Percentiles rank a stretch among this genome's conserved stretches.
These are phyloP conservation scores for Phylloporus scabripes DNA, from an alignment of 768 basidiomycete species.

Conservation along the genomic window DNA sequence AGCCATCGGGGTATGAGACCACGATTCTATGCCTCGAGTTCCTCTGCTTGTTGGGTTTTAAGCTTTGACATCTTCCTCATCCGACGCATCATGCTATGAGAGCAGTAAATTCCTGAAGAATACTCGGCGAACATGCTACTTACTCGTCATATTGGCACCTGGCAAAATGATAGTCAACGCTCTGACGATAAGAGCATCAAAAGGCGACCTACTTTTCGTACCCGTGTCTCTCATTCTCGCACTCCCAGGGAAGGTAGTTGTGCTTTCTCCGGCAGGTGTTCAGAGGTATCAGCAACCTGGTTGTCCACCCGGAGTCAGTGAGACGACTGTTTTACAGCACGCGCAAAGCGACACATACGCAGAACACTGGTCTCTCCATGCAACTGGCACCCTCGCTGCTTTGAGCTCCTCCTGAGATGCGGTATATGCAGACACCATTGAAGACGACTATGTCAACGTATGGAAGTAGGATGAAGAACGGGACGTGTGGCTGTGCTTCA, in stretches of 20 bases:
- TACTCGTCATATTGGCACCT: slow-evolving; percentile 97
- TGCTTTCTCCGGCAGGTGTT: slow-evolving; percentile 80
- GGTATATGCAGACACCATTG: slow-evolving; percentile 67
- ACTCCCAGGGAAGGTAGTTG: slow-evolving; percentile 86
- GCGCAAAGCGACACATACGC: slow-evolving; percentile 52
- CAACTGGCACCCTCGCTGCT: slow-evolving; percentile 65
- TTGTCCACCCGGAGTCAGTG: not conserved
- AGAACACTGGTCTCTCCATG: slow-evolving; percentile 88
- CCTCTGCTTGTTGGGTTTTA: slow-evolving; percentile 46
- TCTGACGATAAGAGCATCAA: not conserved
- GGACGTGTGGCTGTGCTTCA: slow-evolving; percentile 20
- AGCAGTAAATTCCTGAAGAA: not conserved
- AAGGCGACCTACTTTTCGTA: slow-evolving; percentile 68
- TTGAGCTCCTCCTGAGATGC: slow-evolving; percentile 85
- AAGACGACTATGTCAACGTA: not conserved
- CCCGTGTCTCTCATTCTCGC: slow-evolving; percentile 78
- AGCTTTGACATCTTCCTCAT: slow-evolving; percentile 81
- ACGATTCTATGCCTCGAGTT: slow-evolving; percentile 29
- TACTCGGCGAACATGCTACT: slow-evolving; percentile 28
- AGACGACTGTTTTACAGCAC: not conserved
- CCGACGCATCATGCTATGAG: slow-evolving; percentile 70
- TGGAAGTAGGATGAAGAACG: not conserved
- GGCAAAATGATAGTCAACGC: slow-evolving; percentile 3
- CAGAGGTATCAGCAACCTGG: slow-evolving; percentile 78
- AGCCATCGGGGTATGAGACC: slow-evolving; percentile 12